phyloP scores from a whole-genome alignment of 2,329 filamentous ascomycete genomes.

The Periconia macrospinosa region DNA sequence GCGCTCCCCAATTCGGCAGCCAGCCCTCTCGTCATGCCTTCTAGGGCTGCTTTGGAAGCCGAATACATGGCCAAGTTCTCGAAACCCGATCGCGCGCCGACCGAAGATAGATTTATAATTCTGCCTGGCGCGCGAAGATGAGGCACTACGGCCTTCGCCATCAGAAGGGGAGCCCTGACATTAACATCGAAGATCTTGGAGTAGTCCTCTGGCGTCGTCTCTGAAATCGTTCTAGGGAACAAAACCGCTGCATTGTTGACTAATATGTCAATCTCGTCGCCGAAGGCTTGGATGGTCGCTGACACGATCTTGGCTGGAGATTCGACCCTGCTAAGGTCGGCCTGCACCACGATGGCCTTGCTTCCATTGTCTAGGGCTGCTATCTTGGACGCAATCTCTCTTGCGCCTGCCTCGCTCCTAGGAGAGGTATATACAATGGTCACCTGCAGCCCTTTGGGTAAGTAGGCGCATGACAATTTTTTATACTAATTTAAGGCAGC shows the following conservation, averaged over 20 bases:
- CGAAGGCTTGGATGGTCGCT: conserved; percentile 41
- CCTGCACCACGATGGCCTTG: conserved; percentile 42
- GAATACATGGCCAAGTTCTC: conserved; percentile 54
- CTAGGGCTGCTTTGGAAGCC: conserved; percentile 62
- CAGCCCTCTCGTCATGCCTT: conserved; percentile 62
- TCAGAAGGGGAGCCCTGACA: conserved; percentile 56
- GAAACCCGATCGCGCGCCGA: conserved; percentile 55
- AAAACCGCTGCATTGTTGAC: conserved; percentile 47
- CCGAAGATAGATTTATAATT: conserved; percentile 63
- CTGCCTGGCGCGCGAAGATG: conserved; percentile 52
- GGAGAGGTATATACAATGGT: conserved; percentile 48
- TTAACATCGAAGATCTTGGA: conserved; percentile 60
- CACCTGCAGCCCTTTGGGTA: conserved; percentile 32
- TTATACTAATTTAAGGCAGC: not conserved
- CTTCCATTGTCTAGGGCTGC: conserved; percentile 38
- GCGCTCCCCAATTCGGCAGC: conserved; percentile 59
- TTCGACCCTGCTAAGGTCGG: conserved; percentile 41
- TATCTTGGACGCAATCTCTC: conserved; percentile 41
- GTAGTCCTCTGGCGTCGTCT: conserved; percentile 53
- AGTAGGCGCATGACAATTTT: not conserved
- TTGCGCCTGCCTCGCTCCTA: conserved; percentile 37
- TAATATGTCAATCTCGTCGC: conserved; percentile 46
- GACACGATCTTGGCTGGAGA: conserved; percentile 42
- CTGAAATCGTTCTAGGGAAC: conserved; percentile 27
- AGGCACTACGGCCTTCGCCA: conserved; percentile 58